Conservation (phyloP, 2,329 filamentous ascomycete species). For the Claviceps africana region DNA sequence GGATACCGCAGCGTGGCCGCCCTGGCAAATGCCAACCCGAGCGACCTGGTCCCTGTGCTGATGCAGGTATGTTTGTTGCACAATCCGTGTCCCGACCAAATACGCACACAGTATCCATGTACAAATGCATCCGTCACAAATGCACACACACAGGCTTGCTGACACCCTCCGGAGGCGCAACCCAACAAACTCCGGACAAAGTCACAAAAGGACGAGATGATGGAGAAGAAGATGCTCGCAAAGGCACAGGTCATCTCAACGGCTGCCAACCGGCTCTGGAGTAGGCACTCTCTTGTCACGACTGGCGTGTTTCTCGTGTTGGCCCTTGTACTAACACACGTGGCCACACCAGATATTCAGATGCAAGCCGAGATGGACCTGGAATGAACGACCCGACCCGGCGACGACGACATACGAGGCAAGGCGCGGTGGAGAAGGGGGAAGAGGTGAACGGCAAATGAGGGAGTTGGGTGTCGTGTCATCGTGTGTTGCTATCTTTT, state of each 20-base stretch:
- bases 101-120: background rate
- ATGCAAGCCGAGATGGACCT: conserved; percentile 36
- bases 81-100: background rate
- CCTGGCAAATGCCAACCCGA: conserved; percentile 54
- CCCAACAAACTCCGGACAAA: conserved; percentile 48
- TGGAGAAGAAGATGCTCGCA: conserved; percentile 46
- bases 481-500: background rate
- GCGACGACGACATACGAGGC: background rate
- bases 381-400: conserved; percentile 21
- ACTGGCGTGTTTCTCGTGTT: background rate
- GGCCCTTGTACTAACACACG: background rate
- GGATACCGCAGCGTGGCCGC: conserved; percentile 55
- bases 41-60: conserved; percentile 56
- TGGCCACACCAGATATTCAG: conserved; percentile 26
- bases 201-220: conserved; percentile 40
- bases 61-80: conserved; percentile 40
- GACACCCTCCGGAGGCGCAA: conserved; percentile 37
- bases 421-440: background rate
- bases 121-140: background rate
- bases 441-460: background rate
- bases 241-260: conserved; percentile 57
- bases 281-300: conserved; percentile 26
- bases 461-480: background rate
- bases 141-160: conserved; percentile 1
- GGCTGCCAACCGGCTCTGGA: conserved; percentile 57